Base-by-base conservation (phyloP, 1,139 yeast species). In the Insectozyma bohioensis region DNA sequence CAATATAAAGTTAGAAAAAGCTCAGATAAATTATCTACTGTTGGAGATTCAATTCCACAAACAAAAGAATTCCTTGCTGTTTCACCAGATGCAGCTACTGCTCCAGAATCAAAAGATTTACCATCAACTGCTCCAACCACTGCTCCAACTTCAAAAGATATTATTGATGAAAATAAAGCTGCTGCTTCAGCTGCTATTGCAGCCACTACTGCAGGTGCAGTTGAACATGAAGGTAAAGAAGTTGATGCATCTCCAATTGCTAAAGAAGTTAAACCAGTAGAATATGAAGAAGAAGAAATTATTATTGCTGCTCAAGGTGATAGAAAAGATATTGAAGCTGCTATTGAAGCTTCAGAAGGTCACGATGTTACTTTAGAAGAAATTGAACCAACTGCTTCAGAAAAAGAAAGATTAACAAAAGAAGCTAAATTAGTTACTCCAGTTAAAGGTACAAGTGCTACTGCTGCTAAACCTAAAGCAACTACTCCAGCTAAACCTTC, bases 321-420 rank as follows among this genome's bases (percentile, higher is more conserved):
- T 20, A 39, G 42, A 24, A 41, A 53, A 24, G 63, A 60, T 27
- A 51, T 65, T 31, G 63, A 58, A 35, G 61, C 62, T 28, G 67
- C 65, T 33, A 55, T 67, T 35, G 58, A 53, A 30, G 68, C 67
- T 28, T 54, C 54, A 32, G 67, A 61, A 43, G 65, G 66, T 11
- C 58, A 56, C 28, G 66, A 59, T 34, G 69, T 65, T 12, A 57
- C 62, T 20, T 56, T 67, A 26, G 73, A 68, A 50, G 72, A 68
- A 49, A 63, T 67, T 45, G 51, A 63, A 48, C 74, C 74, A 14
- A 61, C 72, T 20, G 59, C 54, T 40, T 56, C 64, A 16, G 68
- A 64, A 49, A 58, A 56, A 27, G 58, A 52, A 30, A 54, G 56
- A 47, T 56, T 62, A 30, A 54, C 63, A 24, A 51, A 52, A 37